Conservation (phyloP, 2,329 filamentous ascomycete genomes). For the Xylariaceae sp. region DNA sequence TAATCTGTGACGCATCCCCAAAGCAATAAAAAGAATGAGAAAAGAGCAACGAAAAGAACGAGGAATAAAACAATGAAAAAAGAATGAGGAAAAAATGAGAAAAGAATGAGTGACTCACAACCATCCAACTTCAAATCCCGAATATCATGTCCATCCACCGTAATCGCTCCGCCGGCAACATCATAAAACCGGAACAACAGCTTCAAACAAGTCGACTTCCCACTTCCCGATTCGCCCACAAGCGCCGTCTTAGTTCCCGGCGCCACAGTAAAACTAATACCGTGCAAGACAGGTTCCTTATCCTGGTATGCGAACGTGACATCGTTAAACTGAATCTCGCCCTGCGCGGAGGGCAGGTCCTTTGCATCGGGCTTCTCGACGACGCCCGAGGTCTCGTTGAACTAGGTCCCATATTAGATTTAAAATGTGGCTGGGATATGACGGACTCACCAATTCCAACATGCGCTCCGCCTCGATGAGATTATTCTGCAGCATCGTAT, state of each 20-base stretch:
- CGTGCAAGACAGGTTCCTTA: slow-evolving; percentile 36
- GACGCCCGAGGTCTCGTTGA: slow-evolving; percentile 41
- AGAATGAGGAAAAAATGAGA: background rate
- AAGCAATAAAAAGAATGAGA: too few species aligned
- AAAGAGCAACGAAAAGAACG: too few species aligned
- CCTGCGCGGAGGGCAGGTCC: slow-evolving; percentile 30
- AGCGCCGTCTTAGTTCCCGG: slow-evolving; percentile 44
- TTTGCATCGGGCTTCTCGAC: slow-evolving; percentile 39
- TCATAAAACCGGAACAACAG: slow-evolving; percentile 58
- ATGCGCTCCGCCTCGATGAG: slow-evolving; percentile 43
- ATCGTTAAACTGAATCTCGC: slow-evolving; percentile 39
- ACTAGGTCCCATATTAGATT: slow-evolving; percentile 23
- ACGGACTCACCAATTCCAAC: slow-evolving; percentile 36
- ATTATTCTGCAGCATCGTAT: slow-evolving; percentile 43
- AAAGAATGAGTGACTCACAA: slow-evolving; percentile 8
- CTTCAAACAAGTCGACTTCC: slow-evolving; percentile 54
- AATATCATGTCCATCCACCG: slow-evolving; percentile 53
- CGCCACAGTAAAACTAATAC: slow-evolving; percentile 38
- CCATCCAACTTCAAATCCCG: slow-evolving; percentile 40
- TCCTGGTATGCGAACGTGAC: slow-evolving; percentile 42
- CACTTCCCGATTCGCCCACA: slow-evolving; percentile 43
- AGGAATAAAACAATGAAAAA: background rate
- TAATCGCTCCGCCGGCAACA: slow-evolving; percentile 47
- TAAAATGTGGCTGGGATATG: background rate
- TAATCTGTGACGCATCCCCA: background rate